Evolutionary conservation across 805 yeast species (phyloP).

Genomic region (Teunomyces kruisii): DNA sequence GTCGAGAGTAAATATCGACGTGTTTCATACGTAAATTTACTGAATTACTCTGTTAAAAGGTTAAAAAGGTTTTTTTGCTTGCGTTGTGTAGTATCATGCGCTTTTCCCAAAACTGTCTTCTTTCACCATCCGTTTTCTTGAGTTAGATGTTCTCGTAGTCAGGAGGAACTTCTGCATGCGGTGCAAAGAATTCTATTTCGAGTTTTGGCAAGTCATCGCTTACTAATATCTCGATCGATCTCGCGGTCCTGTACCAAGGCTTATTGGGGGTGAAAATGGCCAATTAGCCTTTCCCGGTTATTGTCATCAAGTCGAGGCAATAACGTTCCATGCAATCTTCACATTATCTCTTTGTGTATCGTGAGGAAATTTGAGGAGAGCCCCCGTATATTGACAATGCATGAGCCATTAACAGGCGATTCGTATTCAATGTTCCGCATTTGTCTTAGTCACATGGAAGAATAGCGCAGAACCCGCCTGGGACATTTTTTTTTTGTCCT

Average conservation of each 20-base stretch:
- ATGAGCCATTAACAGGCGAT: not conserved
- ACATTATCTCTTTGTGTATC: not conserved
- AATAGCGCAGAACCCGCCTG: not conserved
- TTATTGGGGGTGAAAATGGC: not conserved
- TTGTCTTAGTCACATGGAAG: conserved; percentile 2
- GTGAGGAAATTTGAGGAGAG: not conserved
- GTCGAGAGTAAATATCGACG: not conserved
- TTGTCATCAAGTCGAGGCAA: conserved; percentile 1
- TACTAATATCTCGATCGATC: not conserved
- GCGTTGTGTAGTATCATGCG: too few relatives aligned
- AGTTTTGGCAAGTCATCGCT: not conserved
- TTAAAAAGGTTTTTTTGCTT: too few relatives aligned
- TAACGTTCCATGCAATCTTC: conserved; percentile 1
- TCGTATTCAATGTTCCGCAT: not conserved
- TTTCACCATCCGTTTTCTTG: too few relatives aligned
- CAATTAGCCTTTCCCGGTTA: not conserved
- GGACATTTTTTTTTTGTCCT: not conserved
- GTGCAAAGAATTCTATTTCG: too few relatives aligned
- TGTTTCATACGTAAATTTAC: conserved; percentile 2
- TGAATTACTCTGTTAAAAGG: not conserved
- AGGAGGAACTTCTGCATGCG: too few relatives aligned
- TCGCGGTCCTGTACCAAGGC: not conserved
- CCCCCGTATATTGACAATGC: not conserved
- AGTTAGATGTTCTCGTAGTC: too few relatives aligned
- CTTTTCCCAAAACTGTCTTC: too few relatives aligned